These are phyloP conservation scores for Xylariaceae sp. DNA, from an alignment of 2,329 filamentous ascomycete species.

Conservation along the genomic window DNA sequence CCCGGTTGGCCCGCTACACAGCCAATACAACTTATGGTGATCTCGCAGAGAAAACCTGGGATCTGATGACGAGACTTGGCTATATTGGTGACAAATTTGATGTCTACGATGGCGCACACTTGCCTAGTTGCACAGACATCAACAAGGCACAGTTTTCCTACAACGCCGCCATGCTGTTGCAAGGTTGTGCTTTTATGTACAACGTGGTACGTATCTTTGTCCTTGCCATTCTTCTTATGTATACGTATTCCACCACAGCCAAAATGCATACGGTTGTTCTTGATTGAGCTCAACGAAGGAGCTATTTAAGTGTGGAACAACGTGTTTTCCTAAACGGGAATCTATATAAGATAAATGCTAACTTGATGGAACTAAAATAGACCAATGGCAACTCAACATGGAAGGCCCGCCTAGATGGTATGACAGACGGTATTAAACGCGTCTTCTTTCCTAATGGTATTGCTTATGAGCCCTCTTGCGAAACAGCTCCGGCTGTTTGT, in stretches of 20 bases:
- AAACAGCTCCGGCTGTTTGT: constrained; percentile 59
- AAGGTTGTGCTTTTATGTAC: constrained; percentile 72
- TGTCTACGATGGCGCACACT: constrained; percentile 68
- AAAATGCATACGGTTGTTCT: neutral
- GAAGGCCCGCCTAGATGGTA: constrained; percentile 59
- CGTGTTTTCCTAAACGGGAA: neutral
- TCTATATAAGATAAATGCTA: constrained; percentile 8
- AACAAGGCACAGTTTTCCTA: constrained; percentile 71
- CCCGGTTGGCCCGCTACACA: constrained; percentile 75
- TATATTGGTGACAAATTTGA: constrained; percentile 68
- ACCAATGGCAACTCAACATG: constrained; percentile 61
- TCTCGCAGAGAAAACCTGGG: constrained; percentile 65
- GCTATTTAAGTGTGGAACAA: neutral
- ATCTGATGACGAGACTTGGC: constrained; percentile 62
- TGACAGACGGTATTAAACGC: constrained; percentile 56
- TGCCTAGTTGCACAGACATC: constrained; percentile 65
- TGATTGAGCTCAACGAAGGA: neutral
- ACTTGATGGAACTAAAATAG: constrained; percentile 40
- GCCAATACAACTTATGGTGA: constrained; percentile 68
- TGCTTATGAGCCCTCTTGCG: constrained; percentile 72
- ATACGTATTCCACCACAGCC: neutral
- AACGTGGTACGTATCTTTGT: constrained; percentile 55
- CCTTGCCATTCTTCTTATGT: neutral
- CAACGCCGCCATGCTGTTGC: constrained; percentile 65
- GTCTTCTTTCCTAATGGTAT: constrained; percentile 63